phyloP scores from a whole-genome alignment of 495 filamentous ascomycete genomes.

The Podospora australis region DNA sequence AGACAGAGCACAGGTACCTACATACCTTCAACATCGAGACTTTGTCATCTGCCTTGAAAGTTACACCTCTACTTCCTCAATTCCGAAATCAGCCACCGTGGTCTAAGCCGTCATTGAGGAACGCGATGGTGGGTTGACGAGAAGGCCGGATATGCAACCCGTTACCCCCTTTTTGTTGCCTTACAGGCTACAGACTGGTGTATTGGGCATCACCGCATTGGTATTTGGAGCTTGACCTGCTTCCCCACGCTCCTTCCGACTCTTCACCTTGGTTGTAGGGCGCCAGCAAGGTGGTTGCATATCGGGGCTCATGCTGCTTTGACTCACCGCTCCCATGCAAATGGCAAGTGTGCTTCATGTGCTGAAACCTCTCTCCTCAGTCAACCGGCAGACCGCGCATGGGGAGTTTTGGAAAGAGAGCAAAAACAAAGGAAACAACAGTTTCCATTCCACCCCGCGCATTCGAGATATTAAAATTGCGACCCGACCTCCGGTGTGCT shows the following conservation, averaged over 20 bases:
- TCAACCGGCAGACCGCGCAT: too few relatives aligned
- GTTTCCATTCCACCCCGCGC: too few relatives aligned
- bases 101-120: neutral
- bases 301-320: neutral
- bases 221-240: neutral
- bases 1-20: conserved; percentile 3
- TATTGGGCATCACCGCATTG: conserved; percentile 17
- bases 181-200: conserved; percentile 3
- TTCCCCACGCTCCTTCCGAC: neutral
- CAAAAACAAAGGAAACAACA: too few relatives aligned
- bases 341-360: neutral
- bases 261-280: conserved; percentile 8
- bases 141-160: neutral
- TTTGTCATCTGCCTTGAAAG: too few relatives aligned
- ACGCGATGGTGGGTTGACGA: conserved; percentile 2
- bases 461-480: too few relatives aligned
- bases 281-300: conserved; percentile 10
- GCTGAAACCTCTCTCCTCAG: neutral
- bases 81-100: too few relatives aligned
- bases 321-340: conserved; percentile 9
- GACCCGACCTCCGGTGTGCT: too few relatives aligned
- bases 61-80: too few relatives aligned
- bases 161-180: neutral
- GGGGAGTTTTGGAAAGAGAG: too few relatives aligned
- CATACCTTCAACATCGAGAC: too few relatives aligned